phyloP scores from a whole-genome alignment of 2,329 filamentous ascomycete species.

The Cladorrhinum sp. region DNA sequence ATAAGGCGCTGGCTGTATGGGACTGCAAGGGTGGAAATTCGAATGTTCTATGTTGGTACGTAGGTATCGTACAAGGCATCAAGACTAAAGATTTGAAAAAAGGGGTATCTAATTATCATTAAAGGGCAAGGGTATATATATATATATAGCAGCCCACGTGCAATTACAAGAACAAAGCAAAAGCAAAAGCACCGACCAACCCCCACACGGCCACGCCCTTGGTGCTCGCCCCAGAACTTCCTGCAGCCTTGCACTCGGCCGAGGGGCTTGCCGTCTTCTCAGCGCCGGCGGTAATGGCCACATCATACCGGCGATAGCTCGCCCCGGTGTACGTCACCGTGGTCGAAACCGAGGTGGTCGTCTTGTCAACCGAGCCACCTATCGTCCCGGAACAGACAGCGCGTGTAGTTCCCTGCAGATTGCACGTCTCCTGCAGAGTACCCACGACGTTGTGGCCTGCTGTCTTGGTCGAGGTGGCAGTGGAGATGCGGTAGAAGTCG shows the following conservation, averaged over 20 bases:
- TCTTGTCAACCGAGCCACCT: neutral
- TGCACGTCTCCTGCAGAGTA: constrained; percentile 11
- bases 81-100: no score
- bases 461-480: neutral
- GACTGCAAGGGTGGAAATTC: no score
- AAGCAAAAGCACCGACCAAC: neutral
- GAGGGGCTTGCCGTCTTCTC: constrained; percentile 20
- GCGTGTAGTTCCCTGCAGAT: constrained; percentile 12
- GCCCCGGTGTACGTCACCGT: neutral
- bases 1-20: no score
- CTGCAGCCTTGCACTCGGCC: constrained; percentile 1
- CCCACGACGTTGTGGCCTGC: constrained; percentile 1
- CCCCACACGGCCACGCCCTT: constrained; percentile 2
- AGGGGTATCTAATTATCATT: no score
- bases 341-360: neutral
- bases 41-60: no score
- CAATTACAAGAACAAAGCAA: neutral
- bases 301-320: constrained; percentile 14
- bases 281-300: constrained; percentile 21
- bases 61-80: no score
- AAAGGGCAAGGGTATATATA: no score
- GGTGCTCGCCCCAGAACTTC: neutral
- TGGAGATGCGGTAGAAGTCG: constrained; percentile 1
- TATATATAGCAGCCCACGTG: no score
- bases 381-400: constrained; percentile 13